These are phyloP conservation scores for Cordyceps farinosa DNA, from an alignment of 2,329 filamentous ascomycete species.

Conservation along the genomic window DNA sequence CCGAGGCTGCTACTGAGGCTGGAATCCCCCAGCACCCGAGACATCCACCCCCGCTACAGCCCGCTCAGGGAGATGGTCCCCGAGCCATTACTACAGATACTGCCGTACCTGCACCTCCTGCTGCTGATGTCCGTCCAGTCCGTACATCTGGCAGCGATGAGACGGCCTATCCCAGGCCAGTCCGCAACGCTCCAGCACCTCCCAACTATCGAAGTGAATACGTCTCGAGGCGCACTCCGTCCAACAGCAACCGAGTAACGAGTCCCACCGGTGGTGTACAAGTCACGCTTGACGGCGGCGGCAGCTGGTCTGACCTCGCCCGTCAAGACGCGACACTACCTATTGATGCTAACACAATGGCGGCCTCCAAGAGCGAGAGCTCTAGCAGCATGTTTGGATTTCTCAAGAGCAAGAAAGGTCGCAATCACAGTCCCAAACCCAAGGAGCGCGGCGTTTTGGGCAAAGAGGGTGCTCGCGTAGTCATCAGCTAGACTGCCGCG, in stretches of 20 bases:
- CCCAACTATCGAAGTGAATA: slow-evolving; percentile 48
- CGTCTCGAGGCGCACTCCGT: slow-evolving; percentile 44
- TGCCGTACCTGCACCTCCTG: slow-evolving; percentile 38
- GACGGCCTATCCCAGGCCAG: slow-evolving; percentile 17
- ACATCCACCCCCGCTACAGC: not conserved
- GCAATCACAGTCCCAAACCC: slow-evolving; percentile 88
- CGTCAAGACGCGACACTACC: slow-evolving; percentile 76
- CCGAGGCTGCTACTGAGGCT: slow-evolving; percentile 11
- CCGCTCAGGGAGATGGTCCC: slow-evolving; percentile 25
- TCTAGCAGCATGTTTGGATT: slow-evolving; percentile 86
- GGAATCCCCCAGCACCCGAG: slow-evolving; percentile 6
- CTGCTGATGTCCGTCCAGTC: slow-evolving; percentile 5
- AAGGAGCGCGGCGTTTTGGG: slow-evolving; percentile 90
- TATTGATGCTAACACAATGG: slow-evolving; percentile 57
- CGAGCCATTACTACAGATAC: slow-evolving; percentile 53
- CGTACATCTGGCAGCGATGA: slow-evolving; percentile 9
- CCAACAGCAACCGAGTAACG: slow-evolving; percentile 64
- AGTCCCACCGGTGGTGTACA: slow-evolving; percentile 82
- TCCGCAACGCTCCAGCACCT: slow-evolving; percentile 35
- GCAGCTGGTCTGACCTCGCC: slow-evolving; percentile 88
- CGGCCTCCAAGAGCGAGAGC: slow-evolving; percentile 50
- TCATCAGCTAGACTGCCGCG: slow-evolving; percentile 56
- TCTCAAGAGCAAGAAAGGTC: slow-evolving; percentile 81
- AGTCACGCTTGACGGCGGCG: slow-evolving; percentile 83
- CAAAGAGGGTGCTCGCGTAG: slow-evolving; percentile 86